Percentiles rank a stretch among this genome's conserved stretches.
Conservation (phyloP, 2,329 filamentous ascomycete species). For the Sodiomyces alkalinus region DNA sequence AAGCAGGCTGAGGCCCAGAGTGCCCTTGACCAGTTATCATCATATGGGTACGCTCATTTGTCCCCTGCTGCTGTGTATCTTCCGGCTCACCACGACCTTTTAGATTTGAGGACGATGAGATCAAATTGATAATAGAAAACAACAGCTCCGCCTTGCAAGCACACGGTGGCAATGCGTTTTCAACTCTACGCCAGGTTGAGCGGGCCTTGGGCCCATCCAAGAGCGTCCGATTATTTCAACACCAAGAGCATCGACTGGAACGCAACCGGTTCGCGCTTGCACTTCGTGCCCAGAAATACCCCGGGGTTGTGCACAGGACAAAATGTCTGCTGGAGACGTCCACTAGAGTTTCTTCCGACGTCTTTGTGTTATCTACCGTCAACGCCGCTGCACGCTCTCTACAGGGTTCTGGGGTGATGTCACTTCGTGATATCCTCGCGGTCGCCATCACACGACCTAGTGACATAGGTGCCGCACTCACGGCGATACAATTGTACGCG, state of each 20-base stretch:
- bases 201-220: no score
- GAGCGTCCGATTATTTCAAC: constrained; percentile 57
- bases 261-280: constrained; percentile 51
- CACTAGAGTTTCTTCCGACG: constrained; percentile 15
- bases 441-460: constrained; percentile 59
- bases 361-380: constrained; percentile 29
- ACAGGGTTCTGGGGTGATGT: constrained; percentile 39
- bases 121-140: constrained; percentile 49
- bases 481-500: constrained; percentile 69
- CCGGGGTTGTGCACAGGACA: constrained; percentile 39
- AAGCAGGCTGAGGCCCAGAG: constrained; percentile 49
- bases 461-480: constrained; percentile 68
- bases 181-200: constrained; percentile 47
- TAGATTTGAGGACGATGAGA: constrained; percentile 53
- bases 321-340: constrained; percentile 21
- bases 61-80: not conserved
- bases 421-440: constrained; percentile 52
- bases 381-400: constrained; percentile 50
- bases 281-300: constrained; percentile 51
- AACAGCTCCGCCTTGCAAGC: constrained; percentile 35
- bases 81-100: not conserved
- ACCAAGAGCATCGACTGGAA: constrained; percentile 39
- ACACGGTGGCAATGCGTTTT: constrained; percentile 45
- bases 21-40: constrained; percentile 45
- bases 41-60: constrained; percentile 36